A percentile compares a stretch with the other conserved stretches of the same genome.
Conservation (phyloP, 345 rosid species). For the Eucalyptus pauciflora region DNA sequence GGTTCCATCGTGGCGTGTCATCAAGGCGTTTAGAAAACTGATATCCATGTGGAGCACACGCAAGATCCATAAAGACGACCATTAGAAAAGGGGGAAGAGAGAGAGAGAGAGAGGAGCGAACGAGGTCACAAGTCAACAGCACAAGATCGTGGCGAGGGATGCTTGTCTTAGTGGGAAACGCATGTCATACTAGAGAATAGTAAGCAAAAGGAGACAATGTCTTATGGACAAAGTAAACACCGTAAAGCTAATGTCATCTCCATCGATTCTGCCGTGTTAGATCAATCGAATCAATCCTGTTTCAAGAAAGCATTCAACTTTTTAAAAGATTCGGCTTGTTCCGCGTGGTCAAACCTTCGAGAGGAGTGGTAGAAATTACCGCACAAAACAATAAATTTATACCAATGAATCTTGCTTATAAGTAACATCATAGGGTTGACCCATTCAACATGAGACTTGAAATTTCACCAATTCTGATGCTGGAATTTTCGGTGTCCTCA, state of each 20-base stretch:
- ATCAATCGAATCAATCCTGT: background rate
- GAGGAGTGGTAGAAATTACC: background rate
- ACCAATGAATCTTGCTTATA: background rate
- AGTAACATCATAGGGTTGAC: background rate
- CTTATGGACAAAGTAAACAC: background rate
- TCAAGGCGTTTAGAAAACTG: background rate
- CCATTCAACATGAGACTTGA: background rate
- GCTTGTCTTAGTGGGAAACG: background rate
- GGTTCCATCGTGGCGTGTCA: background rate
- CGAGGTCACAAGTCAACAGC: background rate
- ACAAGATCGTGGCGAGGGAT: background rate
- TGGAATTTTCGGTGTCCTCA: background rate
- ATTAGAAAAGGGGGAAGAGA: background rate
- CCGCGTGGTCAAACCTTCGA: background rate
- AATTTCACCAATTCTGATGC: background rate
- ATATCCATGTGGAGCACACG: background rate
- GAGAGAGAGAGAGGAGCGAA: background rate
- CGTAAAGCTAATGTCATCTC: background rate
- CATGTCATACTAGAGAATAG: background rate
- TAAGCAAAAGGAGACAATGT: background rate
- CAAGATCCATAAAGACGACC: background rate
- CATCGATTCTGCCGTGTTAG: background rate
- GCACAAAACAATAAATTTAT: background rate
- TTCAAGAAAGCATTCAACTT: background rate
- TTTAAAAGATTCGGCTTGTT: background rate